Percentiles rank a stretch among this genome's conserved stretches.
Evolutionary conservation across 2,329 filamentous ascomycete genomes (phyloP).

Genomic region (Cyphellophora attinorum): DNA sequence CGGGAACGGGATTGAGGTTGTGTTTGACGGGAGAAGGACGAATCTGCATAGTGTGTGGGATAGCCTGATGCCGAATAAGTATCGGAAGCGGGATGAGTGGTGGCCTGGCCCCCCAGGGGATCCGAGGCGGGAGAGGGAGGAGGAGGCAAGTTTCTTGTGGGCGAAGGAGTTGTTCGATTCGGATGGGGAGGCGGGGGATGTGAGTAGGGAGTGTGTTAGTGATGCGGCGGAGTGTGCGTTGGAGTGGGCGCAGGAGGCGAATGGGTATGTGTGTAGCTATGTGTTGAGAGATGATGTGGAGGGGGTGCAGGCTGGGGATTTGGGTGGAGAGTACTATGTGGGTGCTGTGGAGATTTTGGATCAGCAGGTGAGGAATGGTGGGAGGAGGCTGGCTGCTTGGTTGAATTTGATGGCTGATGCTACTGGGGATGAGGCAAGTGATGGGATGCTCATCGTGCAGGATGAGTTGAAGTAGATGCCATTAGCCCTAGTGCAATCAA

Average conservation of each 20-base stretch:
- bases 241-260: conserved; percentile 48
- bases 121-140: conserved; percentile 6
- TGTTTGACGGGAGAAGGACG: conserved; percentile 45
- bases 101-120: conserved; percentile 27
- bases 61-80: conserved; percentile 26
- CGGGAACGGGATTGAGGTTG: conserved; percentile 59
- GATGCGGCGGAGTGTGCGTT: conserved; percentile 33
- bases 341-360: conserved; percentile 17
- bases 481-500: too few species aligned
- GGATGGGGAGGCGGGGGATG: conserved; percentile 1
- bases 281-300: conserved; percentile 54
- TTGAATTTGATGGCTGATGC: conserved; percentile 10
- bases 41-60: conserved; percentile 72
- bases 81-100: conserved; percentile 24
- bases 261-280: conserved; percentile 52
- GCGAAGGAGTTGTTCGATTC: conserved; percentile 41
- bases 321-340: conserved; percentile 17
- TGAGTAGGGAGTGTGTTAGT: conserved; percentile 10
- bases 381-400: conserved; percentile 16
- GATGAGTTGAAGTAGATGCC: conserved; percentile 51
- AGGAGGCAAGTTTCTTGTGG: conserved; percentile 31
- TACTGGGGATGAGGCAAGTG: background rate
- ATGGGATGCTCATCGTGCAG: conserved; percentile 36
- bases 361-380: conserved; percentile 14
- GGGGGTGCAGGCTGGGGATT: conserved; percentile 44